Evolutionary conservation across 75 land plant genomes (phyloP).

Genomic region (Pseudotsuga menziesii): DNA sequence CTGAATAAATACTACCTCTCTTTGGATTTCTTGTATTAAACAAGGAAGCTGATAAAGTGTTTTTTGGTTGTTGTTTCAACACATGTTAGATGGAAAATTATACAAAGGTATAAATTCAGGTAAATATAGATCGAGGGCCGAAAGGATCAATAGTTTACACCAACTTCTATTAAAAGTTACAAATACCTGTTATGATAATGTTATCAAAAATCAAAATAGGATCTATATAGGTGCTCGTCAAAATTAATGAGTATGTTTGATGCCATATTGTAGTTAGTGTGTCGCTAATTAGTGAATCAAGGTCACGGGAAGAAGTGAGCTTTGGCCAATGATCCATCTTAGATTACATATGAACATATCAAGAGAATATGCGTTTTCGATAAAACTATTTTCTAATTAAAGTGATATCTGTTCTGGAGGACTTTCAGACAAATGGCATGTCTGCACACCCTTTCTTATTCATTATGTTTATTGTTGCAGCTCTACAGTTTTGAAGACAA

Average conservation of each 20-base stretch:
- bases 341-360: neutral
- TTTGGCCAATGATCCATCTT: neutral
- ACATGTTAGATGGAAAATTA: neutral
- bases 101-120: neutral
- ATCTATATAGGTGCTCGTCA: neutral
- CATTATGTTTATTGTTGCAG: slow-evolving; percentile 29
- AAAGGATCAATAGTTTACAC: neutral
- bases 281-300: neutral
- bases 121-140: neutral
- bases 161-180: neutral
- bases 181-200: neutral
- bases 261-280: neutral
- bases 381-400: neutral
- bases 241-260: neutral
- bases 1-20: no score
- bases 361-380: neutral
- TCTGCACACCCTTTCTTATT: neutral
- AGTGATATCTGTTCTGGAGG: neutral
- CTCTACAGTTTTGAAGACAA: slow-evolving; percentile 95
- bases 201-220: neutral
- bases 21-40: neutral
- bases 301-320: neutral
- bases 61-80: neutral
- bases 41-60: neutral
- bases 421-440: neutral